phyloP scores from a whole-genome alignment of 345 rosid genomes.

The Raphanus raphanistrum region DNA sequence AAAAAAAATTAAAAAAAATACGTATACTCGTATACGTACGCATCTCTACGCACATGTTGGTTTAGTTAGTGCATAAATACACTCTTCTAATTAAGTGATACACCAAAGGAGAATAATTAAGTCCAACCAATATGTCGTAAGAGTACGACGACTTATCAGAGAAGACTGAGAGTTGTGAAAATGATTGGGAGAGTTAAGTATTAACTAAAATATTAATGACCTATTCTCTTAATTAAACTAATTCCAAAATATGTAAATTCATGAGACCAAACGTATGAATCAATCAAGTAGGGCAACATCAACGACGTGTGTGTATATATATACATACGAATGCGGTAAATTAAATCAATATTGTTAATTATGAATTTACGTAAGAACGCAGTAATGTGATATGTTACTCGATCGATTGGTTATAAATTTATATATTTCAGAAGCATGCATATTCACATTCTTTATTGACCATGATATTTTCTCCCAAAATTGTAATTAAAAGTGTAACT shows the following conservation, averaged over 20 bases:
- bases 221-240: slow-evolving; percentile 5
- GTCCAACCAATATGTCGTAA: slow-evolving; percentile 37
- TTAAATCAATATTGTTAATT: not conserved
- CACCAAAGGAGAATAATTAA: not conserved
- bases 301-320: not conserved
- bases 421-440: slow-evolving; percentile 6
- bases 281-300: not conserved
- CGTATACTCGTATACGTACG: slow-evolving; percentile 31
- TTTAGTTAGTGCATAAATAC: not conserved
- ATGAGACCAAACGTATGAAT: not conserved
- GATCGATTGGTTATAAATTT: not conserved
- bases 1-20: not conserved
- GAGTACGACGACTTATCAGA: slow-evolving; percentile 20
- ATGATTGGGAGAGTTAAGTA: slow-evolving; percentile 3
- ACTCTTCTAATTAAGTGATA: not conserved
- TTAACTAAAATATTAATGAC: slow-evolving; percentile 3
- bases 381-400: slow-evolving; percentile 9
- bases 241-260: not conserved
- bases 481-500: slow-evolving; percentile 1
- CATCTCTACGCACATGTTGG: slow-evolving; percentile 29
- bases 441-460: not conserved
- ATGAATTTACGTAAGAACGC: not conserved
- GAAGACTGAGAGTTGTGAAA: not conserved
- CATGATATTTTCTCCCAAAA: not conserved
- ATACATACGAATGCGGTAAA: not conserved